Conservation (phyloP, 2,329 filamentous ascomycete species). For the Setomelanomma holmii region DNA sequence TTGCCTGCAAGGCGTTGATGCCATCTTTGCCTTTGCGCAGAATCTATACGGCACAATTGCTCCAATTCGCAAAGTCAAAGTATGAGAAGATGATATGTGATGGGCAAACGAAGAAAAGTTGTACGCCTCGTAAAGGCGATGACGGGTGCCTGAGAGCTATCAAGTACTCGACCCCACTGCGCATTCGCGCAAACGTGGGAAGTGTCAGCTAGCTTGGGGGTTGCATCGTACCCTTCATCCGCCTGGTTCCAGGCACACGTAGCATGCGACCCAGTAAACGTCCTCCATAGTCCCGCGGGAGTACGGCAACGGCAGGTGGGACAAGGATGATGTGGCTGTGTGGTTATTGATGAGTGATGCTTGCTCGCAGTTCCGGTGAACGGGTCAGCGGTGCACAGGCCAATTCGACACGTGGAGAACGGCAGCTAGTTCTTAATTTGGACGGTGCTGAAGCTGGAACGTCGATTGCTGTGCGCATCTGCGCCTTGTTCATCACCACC, state of each 20-base stretch:
- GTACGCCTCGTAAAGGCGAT: slow-evolving; percentile 1
- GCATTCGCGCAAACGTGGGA: slow-evolving; percentile 27
- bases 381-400: background rate
- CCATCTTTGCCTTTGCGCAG: slow-evolving; percentile 22
- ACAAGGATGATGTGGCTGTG: slow-evolving; percentile 13
- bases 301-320: slow-evolving; percentile 5
- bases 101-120: background rate
- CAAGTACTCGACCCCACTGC: slow-evolving; percentile 20
- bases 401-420: slow-evolving; percentile 3
- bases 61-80: slow-evolving; percentile 4
- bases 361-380: slow-evolving; percentile 6
- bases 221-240: slow-evolving; percentile 13
- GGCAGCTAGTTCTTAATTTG: slow-evolving; percentile 6
- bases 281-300: slow-evolving; percentile 2
- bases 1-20: slow-evolving; percentile 11
- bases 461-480: background rate
- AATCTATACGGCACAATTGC: too few relatives aligned
- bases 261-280: slow-evolving; percentile 1
- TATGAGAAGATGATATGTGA: background rate
- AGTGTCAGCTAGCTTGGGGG: slow-evolving; percentile 13
- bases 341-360: slow-evolving; percentile 13
- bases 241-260: slow-evolving; percentile 14
- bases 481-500: slow-evolving; percentile 17
- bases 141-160: slow-evolving; percentile 15
- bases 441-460: slow-evolving; percentile 1